Base-by-base conservation (phyloP, 2,329 filamentous ascomycete species). In the Aspergillus transmontanensis region DNA sequence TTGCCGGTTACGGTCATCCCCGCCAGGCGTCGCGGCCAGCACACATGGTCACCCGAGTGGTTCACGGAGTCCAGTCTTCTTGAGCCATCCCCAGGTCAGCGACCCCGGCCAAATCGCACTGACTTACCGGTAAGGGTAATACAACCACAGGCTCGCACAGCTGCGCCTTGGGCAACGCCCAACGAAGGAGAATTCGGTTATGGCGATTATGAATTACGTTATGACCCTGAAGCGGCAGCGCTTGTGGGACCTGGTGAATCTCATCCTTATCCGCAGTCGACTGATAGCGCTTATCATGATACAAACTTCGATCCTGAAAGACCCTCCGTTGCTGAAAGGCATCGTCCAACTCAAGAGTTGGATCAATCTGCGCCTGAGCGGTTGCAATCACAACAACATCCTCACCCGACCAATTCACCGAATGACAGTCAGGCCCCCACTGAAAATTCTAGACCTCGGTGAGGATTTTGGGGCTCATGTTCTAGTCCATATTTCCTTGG, bases 1-100 rank as follows among this genome's bases (percentile, higher is more conserved):
- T 69, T 87, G 14, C 85, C 86, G 2, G 82, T 88, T 23, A 89
- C 86, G 0, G 81, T 89, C 34, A 87, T 89, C 57, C 87, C 87
- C 3, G 86, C 86, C 4, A 84, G 86, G 64, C 82, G 82, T 28
- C 79, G 84, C 45, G 80, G 79, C 45, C 83, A 83, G 41, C 78
- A 85, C 53, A 84, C 83, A 6, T 87, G 85, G 84, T 85, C 82
- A 48, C 84, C 85, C 9, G 77, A 79, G 54, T 73, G 71, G 58
- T 69, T 69, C 34, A 68, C 69, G 23, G 65, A 71, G 59, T 69
- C 72, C 14, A 70, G 61, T 41, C 62, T 72, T 26, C 65, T 71
- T n/a, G 67, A 70, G 34, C 60, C 60, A 16, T 61, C 69, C 6
- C 59, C 68, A 4, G 50, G 55, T 32, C 65, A 63, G 10, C 68